These are phyloP conservation scores for Colletotrichum plurivorum DNA, from an alignment of 2,329 filamentous ascomycete species.

Conservation along the genomic window DNA sequence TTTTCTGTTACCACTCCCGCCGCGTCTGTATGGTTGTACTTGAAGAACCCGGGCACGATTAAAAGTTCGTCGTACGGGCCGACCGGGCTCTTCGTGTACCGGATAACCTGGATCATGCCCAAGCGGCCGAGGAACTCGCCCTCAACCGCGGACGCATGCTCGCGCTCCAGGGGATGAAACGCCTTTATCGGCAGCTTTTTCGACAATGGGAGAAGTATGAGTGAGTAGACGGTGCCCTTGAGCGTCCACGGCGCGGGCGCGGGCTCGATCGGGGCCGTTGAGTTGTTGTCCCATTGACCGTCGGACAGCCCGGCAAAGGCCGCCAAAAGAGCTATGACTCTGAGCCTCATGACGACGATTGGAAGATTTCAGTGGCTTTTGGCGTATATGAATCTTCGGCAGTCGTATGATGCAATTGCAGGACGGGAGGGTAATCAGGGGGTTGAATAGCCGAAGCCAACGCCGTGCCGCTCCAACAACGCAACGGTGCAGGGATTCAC, in stretches of 20 bases:
- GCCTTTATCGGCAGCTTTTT: conserved; percentile 33
- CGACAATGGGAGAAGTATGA: conserved; percentile 33
- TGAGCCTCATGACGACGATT: conserved; percentile 6
- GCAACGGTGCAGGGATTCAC: background rate
- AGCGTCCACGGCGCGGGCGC: conserved; percentile 41
- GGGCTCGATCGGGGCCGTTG: conserved; percentile 29
- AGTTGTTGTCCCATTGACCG: conserved; percentile 37
- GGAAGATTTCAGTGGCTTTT: too few species aligned
- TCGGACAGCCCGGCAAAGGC: conserved; percentile 1
- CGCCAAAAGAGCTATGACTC: background rate
- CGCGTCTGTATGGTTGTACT: conserved; percentile 50
- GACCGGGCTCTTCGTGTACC: conserved; percentile 64
- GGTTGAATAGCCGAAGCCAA: background rate
- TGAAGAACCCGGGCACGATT: conserved; percentile 61
- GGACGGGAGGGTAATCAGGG: background rate
- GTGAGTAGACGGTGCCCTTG: conserved; percentile 39
- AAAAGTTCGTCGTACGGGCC: conserved; percentile 68
- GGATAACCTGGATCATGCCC: conserved; percentile 63
- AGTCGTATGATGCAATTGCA: too few species aligned
- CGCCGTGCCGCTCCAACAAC: too few species aligned
- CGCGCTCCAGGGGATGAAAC: conserved; percentile 21
- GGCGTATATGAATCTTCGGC: too few species aligned
- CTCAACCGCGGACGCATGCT: conserved; percentile 36
- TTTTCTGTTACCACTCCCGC: conserved; percentile 46
- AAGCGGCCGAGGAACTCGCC: conserved; percentile 59